A percentile compares a stretch with the other conserved stretches of the same genome.
phyloP scores from a whole-genome alignment of 139 green algal species.

The Picochlorum sp. region DNA sequence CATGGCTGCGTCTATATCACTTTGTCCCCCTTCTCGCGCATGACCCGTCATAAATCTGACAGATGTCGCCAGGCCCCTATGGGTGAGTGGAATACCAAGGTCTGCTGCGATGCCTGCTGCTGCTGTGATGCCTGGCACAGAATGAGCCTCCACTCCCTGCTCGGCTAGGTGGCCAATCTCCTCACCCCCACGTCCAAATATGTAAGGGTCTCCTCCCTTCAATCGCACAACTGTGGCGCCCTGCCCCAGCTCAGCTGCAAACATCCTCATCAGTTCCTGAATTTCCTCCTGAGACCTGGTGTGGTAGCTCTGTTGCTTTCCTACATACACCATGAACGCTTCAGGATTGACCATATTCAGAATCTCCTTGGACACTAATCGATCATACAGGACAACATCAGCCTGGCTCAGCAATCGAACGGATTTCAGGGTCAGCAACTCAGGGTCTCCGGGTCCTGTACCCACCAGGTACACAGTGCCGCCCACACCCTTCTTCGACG shows the following conservation, averaged over 20 bases:
- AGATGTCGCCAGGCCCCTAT: conserved; percentile 85
- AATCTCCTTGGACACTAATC: conserved; percentile 86
- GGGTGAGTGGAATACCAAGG: conserved; percentile 90
- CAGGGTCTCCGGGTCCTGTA: conserved; percentile 91
- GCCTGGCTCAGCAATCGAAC: conserved; percentile 83
- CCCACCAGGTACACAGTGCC: conserved; percentile 87
- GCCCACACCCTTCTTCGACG: conserved; percentile 2
- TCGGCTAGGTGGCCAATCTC: conserved; percentile 79
- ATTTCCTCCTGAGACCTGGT: conserved; percentile 90
- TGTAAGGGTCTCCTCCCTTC: conserved; percentile 88
- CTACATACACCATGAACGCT: conserved; percentile 93
- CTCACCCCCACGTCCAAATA: conserved; percentile 93
- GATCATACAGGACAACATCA: conserved; percentile 96
- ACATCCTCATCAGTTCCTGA: conserved; percentile 81
- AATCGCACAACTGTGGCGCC: conserved; percentile 67
- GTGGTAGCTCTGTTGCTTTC: conserved; percentile 90
- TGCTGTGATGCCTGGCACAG: conserved; percentile 77
- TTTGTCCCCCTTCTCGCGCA: conserved; percentile 66
- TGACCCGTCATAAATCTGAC: conserved; percentile 90
- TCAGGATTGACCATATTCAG: conserved; percentile 58
- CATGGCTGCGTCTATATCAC: conserved; percentile 50
- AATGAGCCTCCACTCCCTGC: conserved; percentile 70
- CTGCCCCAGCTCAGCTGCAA: conserved; percentile 54
- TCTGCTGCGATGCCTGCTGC: conserved; percentile 68
- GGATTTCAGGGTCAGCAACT: conserved; percentile 84